These are phyloP conservation scores for Linum tenue DNA, from an alignment of 345 rosid genomes.

Conservation along the genomic window DNA sequence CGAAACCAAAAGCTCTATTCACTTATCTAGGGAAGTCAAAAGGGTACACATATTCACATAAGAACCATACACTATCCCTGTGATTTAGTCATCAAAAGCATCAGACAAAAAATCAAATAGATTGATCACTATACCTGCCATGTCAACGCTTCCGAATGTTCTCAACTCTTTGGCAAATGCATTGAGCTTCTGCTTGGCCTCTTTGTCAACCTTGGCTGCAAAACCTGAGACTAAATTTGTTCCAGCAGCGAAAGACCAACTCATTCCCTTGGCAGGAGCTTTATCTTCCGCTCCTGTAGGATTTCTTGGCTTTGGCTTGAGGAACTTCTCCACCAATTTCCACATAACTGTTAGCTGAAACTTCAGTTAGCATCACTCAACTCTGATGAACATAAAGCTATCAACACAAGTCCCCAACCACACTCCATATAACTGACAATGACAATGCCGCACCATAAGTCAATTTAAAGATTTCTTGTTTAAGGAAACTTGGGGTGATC, in stretches of 20 bases:
- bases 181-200: conserved; percentile 71
- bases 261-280: conserved; percentile 47
- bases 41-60: not conserved
- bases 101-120: not conserved
- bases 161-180: conserved; percentile 76
- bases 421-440: not conserved
- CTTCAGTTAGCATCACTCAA: conserved; percentile 40
- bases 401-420: not conserved
- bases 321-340: conserved; percentile 71
- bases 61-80: not conserved
- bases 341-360: conserved; percentile 94
- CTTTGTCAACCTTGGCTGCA: conserved; percentile 56
- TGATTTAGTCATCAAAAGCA: not conserved
- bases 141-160: conserved; percentile 68
- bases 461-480: not conserved
- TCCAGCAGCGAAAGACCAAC: conserved; percentile 68
- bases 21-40: too few species aligned
- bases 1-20: conserved; percentile 14
- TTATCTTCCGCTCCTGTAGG: conserved; percentile 33
- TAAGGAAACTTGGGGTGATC: not conserved
- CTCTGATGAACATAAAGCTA: not conserved
- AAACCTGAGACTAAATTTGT: conserved; percentile 62
- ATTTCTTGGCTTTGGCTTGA: conserved; percentile 41
- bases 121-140: conserved; percentile 58
- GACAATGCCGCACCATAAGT: not conserved